Evolutionary conservation across 2,329 filamentous ascomycete species (phyloP), one percentile per base, ranked within the genome.

Genomic region (Diaporthe sp.): DNA sequence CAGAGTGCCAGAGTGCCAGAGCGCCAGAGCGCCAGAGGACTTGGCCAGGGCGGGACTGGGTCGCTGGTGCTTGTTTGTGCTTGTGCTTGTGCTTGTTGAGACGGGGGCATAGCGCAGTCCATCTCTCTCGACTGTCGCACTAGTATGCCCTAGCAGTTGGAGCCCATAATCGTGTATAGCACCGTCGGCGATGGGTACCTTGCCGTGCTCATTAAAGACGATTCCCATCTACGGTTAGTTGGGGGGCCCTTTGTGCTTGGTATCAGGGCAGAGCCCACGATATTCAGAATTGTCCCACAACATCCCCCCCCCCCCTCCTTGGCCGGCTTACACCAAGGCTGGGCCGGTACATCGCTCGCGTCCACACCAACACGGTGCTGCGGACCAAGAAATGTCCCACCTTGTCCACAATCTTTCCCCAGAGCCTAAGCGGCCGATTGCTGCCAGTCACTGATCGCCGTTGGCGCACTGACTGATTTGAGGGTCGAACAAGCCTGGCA

Each of bases 51-150:
- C 58, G 42, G 42, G 62, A 53, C 44, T 53, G 25, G 28, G 42
- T 39, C 55, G 59, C 58, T 4, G 8, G 15, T 49, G 19, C 44
- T 49, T 28, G 49, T n/a, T 15, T 28, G 51, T 53, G 25, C 25
- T 55, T n/a, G 42, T 49, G 42, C 10, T 39, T 39, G 37, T 39
- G 37, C 37, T 51, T 53, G 46, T 53, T 39, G 44, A 68, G 62
- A 53, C 62, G 46, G 12, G 44, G 22, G 31, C 65, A 39, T 53
- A 39, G 65, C 65, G 46, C 46, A 68, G 34, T 55, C 15, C 65
- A 69, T 69, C 55, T 69, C 65, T 55, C 65, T 55, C 65, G 49
- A 69, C 49, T 69, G 65, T 69, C 65, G 65, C 65, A 69, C 65
- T 69, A 69, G 37, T 69, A 42, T 69, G 65, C 65, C 9, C 65